Base-by-base conservation (phyloP, 1,139 yeast genomes). In the Taphrina confusa region DNA sequence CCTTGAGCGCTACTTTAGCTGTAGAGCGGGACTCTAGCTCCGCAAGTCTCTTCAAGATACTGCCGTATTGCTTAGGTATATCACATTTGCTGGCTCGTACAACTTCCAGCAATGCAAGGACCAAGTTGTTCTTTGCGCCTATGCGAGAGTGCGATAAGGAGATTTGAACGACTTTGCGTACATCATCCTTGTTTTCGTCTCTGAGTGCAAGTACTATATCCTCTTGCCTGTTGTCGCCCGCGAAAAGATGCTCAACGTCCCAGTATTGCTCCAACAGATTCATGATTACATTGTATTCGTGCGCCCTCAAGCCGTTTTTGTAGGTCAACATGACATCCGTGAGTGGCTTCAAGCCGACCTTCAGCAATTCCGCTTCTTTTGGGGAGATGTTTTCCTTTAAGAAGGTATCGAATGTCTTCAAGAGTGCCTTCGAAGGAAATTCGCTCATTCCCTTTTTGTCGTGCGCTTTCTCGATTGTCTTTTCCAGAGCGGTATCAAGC, bases 1-100 rank as follows among this genome's bases (percentile, higher is more conserved):
- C 97, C 74, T 89, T 90, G 71, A 92, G 80, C n/a, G 96, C 88
- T 59, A 92, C 97, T 78, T 91, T 92, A 33, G 95, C 92, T 51
- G 96, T 84, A 14, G 88, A 82, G 72, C 96, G 85, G 37, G 92
- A 80, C 69, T 91, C 97, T 67, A 92, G 80, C 72, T 87, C 94
- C 61, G 90, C 96, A 67, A 94, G 78, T 63, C 82, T 79, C 74
- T 84, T 85, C 75, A 92, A 80, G 9, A 88, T 79, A 23, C 80
- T 82, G 67, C 88, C 83, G 70, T 92, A 80, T 63, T 82, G 78
- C 65, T 80, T 76, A 60, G 96, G 91, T 67, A 87, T 82, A 49
- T 80, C 82, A 3, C 91, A 82, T 23, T 84, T 74, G 60, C 94
- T 90, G n/a, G 57, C 39, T 14, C 58, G 47, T 9, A 61, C 58